Conservation (phyloP, 2,329 filamentous ascomycete species). For the Didymella pinodella region DNA sequence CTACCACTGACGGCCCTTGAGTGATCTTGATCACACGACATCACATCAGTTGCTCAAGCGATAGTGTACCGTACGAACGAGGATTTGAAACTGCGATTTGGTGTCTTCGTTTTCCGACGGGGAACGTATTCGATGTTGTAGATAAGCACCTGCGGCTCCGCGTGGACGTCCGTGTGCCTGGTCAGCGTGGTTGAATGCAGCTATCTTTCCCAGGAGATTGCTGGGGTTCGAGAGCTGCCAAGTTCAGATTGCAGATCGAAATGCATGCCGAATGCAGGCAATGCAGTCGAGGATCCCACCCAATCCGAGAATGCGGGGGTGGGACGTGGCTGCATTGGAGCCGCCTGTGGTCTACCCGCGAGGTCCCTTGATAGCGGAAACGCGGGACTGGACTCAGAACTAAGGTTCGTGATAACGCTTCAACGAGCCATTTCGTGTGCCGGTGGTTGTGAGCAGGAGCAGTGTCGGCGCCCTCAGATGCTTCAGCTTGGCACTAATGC, state of each 20-base stretch:
- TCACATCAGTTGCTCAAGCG: background rate
- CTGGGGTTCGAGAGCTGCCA: background rate
- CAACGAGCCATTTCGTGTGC: background rate
- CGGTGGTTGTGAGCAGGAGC: background rate
- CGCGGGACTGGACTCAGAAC: background rate
- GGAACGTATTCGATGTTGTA: background rate
- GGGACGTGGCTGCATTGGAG: slow-evolving; percentile 1
- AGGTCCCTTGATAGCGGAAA: slow-evolving; percentile 1
- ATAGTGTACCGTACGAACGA: background rate
- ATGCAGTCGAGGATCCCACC: background rate
- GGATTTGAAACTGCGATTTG: background rate
- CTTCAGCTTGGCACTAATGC: background rate
- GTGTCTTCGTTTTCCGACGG: background rate
- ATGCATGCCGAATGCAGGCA: slow-evolving; percentile 6
- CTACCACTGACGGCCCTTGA: background rate
- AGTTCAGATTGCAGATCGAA: background rate
- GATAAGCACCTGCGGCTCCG: slow-evolving; percentile 11
- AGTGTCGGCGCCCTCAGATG: background rate
- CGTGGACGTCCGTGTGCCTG: background rate
- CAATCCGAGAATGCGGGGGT: slow-evolving; percentile 7
- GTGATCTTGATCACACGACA: background rate
- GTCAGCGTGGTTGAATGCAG: slow-evolving; percentile 7
- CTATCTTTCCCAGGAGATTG: slow-evolving; percentile 5
- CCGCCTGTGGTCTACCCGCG: slow-evolving; percentile 5
- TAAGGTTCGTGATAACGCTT: background rate